Evolutionary conservation across 495 filamentous ascomycete genomes (phyloP).

Genomic region (Hypoxylon rickii): DNA sequence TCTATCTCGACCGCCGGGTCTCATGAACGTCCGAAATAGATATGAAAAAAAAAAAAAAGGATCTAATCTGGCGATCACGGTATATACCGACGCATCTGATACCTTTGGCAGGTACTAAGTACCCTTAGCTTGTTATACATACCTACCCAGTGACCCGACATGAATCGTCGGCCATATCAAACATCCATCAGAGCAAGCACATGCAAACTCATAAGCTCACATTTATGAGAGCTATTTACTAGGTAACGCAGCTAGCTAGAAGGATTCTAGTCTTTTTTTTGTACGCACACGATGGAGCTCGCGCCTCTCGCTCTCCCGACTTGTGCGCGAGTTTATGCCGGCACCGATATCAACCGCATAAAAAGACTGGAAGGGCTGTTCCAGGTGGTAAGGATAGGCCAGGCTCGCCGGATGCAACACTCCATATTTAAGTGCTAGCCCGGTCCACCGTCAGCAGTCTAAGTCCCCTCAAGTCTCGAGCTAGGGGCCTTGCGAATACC

Average conservation of each 20-base stretch:
- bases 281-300: not conserved
- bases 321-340: slow-evolving; percentile 24
- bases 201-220: not conserved
- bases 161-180: too few species aligned
- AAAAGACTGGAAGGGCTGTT: too few species aligned
- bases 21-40: slow-evolving; percentile 1
- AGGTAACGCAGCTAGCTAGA: not conserved
- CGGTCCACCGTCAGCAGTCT: slow-evolving; percentile 2
- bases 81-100: too few species aligned
- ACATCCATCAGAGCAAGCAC: too few species aligned
- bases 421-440: slow-evolving; percentile 1
- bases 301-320: slow-evolving; percentile 7
- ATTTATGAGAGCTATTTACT: not conserved
- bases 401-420: slow-evolving; percentile 1
- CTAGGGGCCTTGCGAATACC: not conserved
- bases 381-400: too few species aligned
- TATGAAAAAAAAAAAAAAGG: not conserved
- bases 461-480: not conserved
- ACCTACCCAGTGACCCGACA: too few species aligned
- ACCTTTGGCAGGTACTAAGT: too few species aligned
- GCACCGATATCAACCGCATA: slow-evolving; percentile 1
- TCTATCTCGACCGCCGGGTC: not conserved
- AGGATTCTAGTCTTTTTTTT: not conserved
- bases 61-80: not conserved
- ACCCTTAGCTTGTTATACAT: too few species aligned